phyloP scores from a whole-genome alignment of 2,329 filamentous ascomycete genomes.

The Scorias spongiosa region DNA sequence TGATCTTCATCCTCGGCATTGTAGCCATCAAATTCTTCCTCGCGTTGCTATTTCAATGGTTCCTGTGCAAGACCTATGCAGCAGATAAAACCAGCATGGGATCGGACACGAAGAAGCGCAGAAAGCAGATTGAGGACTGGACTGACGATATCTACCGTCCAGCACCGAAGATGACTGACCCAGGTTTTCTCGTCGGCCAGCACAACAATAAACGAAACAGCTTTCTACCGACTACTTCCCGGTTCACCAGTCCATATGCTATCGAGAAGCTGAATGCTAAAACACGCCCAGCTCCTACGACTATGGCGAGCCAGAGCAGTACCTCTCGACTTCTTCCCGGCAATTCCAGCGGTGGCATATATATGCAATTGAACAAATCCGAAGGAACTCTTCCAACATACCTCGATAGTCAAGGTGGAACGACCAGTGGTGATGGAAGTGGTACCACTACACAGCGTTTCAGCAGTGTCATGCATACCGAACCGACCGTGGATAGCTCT shows the following conservation, averaged over 20 bases:
- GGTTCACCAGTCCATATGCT: conserved; percentile 83
- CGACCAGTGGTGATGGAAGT: conserved; percentile 2
- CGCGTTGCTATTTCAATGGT: conserved; percentile 90
- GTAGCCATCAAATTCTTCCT: conserved; percentile 77
- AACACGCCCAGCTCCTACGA: conserved; percentile 53
- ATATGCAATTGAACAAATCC: conserved; percentile 45
- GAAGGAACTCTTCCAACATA: conserved; percentile 38
- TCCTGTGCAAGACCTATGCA: conserved; percentile 72
- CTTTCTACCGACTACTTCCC: conserved; percentile 84
- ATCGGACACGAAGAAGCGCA: conserved; percentile 66
- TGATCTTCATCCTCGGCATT: conserved; percentile 82
- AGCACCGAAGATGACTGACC: conserved; percentile 65
- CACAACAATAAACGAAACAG: conserved; percentile 65
- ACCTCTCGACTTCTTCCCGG: conserved; percentile 53
- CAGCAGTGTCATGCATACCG: conserved; percentile 40
- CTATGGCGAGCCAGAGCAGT: conserved; percentile 83
- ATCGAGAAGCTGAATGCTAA: conserved; percentile 45
- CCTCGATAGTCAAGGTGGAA: conserved; percentile 17
- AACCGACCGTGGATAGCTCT: conserved; percentile 47
- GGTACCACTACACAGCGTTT: conserved; percentile 30
- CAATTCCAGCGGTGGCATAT: conserved; percentile 46
- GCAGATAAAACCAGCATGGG: conserved; percentile 73
- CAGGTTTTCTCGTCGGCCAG: conserved; percentile 39
- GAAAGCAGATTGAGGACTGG: conserved; percentile 95
- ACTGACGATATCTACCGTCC: conserved; percentile 92